Base-by-base conservation (phyloP, 371 early-diverging fungal genomes). In the Nematocida ironsii region DNA sequence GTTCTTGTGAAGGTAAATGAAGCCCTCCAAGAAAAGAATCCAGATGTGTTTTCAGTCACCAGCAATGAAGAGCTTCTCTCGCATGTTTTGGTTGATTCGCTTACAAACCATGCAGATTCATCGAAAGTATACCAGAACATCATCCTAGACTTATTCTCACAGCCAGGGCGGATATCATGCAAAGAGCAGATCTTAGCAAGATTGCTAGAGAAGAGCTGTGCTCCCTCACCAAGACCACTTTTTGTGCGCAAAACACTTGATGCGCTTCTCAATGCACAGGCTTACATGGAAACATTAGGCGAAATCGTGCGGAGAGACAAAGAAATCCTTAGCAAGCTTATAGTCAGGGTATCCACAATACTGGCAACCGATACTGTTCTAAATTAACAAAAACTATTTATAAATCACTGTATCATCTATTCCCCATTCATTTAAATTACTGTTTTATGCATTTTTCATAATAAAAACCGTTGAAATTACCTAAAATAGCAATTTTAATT, bases 241-340 rank as follows among this genome's bases (percentile, higher is more conserved):
- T 78, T 48, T 55, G 42, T 78, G 20, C 82, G 67, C 23, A 56
- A 54, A 18, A 70, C 71, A n/a, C 57, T 78, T 9, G 71, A 78
- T 40, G 27, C 57, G 9, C 44, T 78, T 5, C 54, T 78, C 11
- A 70, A 78, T 20, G 55, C 42, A 5, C 69, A 68, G 57, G 20
- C 18, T 16, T 78, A 68, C 42, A 56, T 70, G 25, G 71, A 68
- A 23, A 71, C 70, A 4, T 57, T 78, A 1, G 62, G 62, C 6
- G 69, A 68, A 44, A 68, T 78, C 33, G 56, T 78, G 40, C 82
- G 61, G 23, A 68, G 55, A 54, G 80, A 78, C 48, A 78, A 78
- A 62, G 52, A 47, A 6, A 42, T 71, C 25, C 55, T 78, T 39
- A 54, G 71, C 6, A 78, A 78, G 68, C 67, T 78, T 13, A 57